Base-by-base conservation (phyloP, 2,329 filamentous ascomycete species). In the Dryadomyces quercivorus region DNA sequence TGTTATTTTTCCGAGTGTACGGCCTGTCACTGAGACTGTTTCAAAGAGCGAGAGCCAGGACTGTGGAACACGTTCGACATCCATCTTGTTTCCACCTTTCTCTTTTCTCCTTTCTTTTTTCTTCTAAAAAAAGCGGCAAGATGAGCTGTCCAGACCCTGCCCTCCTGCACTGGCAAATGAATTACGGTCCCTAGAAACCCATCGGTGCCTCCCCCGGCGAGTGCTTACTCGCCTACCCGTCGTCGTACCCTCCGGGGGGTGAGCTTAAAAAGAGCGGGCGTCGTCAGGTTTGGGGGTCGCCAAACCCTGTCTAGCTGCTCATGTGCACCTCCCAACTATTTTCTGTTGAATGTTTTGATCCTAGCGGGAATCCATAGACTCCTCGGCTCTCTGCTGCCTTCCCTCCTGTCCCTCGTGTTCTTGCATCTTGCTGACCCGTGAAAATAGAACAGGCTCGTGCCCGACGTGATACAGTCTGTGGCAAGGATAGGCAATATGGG, bases 1-100 rank as follows among this genome's bases (percentile, higher is more conserved):
- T 40, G 12, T 44, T 51, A 36, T 51, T 51, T 51, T 40, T 44
- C 50, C 36, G 50, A 51, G 50, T 16, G 36, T 51, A 16, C 20
- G 43, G 38, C 36, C 38, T 42, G 22, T 18, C 36, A 43, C 38
- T 51, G 50, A 21, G 36, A 51, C 50, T n/a, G 50, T 51, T 51
- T 51, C 50, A 51, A 18, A 51, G 38, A 44, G 21, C 36, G 47
- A 44, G 22, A 44, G 21, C 10, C 20, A 13, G 16, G 40, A 18
- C 16, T 40, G 50, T 51, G 50, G 21, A 51, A 51, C 50, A 16
- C 2, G 18, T 18, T 44, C 42, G 42, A 20, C 20, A 18, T 44
- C n/a, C 20, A 18, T 44, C 42, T 18, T 9, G 16, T 44, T 20
- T 44, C 42, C 26, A 31, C 26, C 26, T 31, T 31, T 31, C 8